phyloP scores from a whole-genome alignment of 495 filamentous ascomycete genomes.

The Tuber borchii region DNA sequence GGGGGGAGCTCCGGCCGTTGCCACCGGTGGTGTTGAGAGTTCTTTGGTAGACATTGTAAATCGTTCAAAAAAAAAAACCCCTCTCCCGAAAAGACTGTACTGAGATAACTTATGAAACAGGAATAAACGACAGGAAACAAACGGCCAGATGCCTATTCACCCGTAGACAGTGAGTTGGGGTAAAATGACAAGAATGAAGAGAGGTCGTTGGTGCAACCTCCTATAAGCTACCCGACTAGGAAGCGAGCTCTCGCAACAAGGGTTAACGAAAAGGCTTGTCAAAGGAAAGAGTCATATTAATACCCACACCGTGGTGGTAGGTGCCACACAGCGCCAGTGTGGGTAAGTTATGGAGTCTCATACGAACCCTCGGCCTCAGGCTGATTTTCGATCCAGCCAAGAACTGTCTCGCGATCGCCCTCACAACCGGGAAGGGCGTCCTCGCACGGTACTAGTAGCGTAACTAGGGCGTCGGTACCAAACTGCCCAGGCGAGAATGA shows the following conservation, averaged over 20 bases:
- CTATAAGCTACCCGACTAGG: neutral
- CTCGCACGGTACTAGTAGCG: neutral
- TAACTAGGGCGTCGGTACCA: neutral
- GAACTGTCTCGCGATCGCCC: neutral
- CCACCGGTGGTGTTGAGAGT: neutral
- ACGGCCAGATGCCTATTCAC: neutral
- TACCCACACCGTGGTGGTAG: neutral
- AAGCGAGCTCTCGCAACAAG: neutral
- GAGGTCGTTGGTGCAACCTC: neutral
- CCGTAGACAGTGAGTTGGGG: neutral
- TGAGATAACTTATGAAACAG: neutral
- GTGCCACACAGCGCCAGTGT: neutral
- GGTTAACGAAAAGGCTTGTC: neutral
- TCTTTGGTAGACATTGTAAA: neutral
- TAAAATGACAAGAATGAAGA: neutral
- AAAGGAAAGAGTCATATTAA: neutral
- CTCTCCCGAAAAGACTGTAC: neutral
- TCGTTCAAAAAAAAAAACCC: neutral
- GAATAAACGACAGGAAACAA: neutral
- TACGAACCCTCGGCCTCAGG: neutral
- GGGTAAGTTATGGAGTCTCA: neutral
- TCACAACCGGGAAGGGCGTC: neutral
- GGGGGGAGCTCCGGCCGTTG: neutral
- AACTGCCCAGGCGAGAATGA: neutral
- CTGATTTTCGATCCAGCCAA: neutral